phyloP scores from a whole-genome alignment of 1,139 yeast genomes.

The Arxiozyma slooffiae region DNA sequence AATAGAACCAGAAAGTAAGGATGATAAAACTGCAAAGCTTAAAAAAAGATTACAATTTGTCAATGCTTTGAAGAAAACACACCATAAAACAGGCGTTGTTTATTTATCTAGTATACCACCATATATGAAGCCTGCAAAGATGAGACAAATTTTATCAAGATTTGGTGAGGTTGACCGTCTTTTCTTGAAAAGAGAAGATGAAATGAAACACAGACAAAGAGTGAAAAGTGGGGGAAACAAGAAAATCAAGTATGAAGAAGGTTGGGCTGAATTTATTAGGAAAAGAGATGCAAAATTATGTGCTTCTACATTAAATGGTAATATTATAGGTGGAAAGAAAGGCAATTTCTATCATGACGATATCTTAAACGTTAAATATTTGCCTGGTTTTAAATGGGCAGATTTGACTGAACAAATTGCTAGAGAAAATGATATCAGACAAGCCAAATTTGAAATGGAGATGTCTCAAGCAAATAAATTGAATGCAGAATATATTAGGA shows the following conservation, averaged over 20 bases:
- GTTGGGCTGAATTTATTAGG: slow-evolving; percentile 88
- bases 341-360: slow-evolving; percentile 92
- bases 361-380: slow-evolving; percentile 77
- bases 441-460: slow-evolving; percentile 77
- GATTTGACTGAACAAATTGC: slow-evolving; percentile 92
- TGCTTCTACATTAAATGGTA: slow-evolving; percentile 78
- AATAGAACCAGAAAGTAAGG: slow-evolving; percentile 1
- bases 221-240: slow-evolving; percentile 91
- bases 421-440: slow-evolving; percentile 79
- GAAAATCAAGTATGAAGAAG: slow-evolving; percentile 80
- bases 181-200: slow-evolving; percentile 80
- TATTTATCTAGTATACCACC: slow-evolving; percentile 89
- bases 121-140: slow-evolving; percentile 88
- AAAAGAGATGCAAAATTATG: slow-evolving; percentile 85
- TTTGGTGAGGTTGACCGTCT: slow-evolving; percentile 84
- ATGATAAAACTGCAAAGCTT: slow-evolving; percentile 9
- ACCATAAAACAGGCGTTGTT: slow-evolving; percentile 75
- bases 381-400: slow-evolving; percentile 90
- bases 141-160: slow-evolving; percentile 66
- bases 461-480: slow-evolving; percentile 80
- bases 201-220: slow-evolving; percentile 52
- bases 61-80: slow-evolving; percentile 48
- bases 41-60: slow-evolving; percentile 27
- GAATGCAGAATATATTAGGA: slow-evolving; percentile 71
- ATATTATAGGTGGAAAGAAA: slow-evolving; percentile 84